Evolutionary conservation across 108 stramenopile genomes (phyloP), one percentile per base, ranked within the genome.

Genomic region (Skeletonema menzelii): DNA sequence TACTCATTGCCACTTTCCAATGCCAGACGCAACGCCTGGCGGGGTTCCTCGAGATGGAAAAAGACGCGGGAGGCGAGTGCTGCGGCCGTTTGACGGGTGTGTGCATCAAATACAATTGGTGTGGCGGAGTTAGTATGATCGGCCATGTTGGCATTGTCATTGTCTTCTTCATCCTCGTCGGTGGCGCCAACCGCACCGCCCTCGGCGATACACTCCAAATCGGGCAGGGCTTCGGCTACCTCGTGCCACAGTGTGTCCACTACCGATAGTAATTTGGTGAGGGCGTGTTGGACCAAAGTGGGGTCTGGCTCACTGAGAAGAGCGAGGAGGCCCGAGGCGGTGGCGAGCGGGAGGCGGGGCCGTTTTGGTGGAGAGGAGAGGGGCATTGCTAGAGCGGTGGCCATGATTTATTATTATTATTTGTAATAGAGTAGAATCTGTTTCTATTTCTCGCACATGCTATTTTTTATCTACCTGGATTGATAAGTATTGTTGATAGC

Each of bases 1-100:
- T 97, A 87, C 22, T 68, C 71, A n/a, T 79, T 83, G 3, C 95
- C 95, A 38, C 86, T 87, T n/a, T 90, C 90, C 56, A 96, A 67
- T 27, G 95, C 86, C 64, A 99, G 84, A 8, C 97, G 88, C 42
- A 99, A 76, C 8, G 99, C 96, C 55, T 99, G 97, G 20, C 85
- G 75, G 59, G 98, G 98, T 80, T 99, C 98, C 73, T 99, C 96
- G 40, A 99, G 80, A 72, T 99, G 98, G 67, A 96, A 99, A 67
- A 97, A 99, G 59, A 96, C 94, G 40, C 97, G 92, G 31, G 91
- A 89, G 0, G 98, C 97, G 3, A 99, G 86, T 7, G 96, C 94
- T 31, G 97, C 95, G 22, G 98, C 97, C 12, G 83, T 79, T 40
- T 88, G 89, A 59, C 93, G 86, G 8, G 82, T 83, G 26, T 83